Evolutionary conservation across 192 early-diverging fungal genomes (phyloP).

Genomic region (Backusella circina): DNA sequence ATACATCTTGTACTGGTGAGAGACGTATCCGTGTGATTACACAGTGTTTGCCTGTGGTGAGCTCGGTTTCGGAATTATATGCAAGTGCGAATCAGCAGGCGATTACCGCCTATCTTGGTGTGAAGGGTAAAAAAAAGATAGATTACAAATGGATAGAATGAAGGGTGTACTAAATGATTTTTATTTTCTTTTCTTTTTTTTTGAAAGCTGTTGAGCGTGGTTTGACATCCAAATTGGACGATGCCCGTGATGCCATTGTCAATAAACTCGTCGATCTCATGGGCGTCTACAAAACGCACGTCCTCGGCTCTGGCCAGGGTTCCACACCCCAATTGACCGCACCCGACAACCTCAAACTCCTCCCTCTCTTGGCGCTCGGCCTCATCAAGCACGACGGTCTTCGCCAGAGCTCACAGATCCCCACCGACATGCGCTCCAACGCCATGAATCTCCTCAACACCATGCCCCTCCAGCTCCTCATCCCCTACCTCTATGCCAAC

Average conservation of each 20-base stretch:
- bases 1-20: slow-evolving; percentile 87
- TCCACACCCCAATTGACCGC: slow-evolving; percentile 79
- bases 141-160: neutral
- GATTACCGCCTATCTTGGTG: slow-evolving; percentile 75
- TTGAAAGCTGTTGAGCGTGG: slow-evolving; percentile 84
- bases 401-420: slow-evolving; percentile 61
- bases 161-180: neutral
- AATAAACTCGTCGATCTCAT: slow-evolving; percentile 88
- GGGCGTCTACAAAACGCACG: slow-evolving; percentile 81
- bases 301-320: slow-evolving; percentile 64
- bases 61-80: slow-evolving; percentile 77
- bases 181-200: slow-evolving; percentile 11
- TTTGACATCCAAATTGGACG: slow-evolving; percentile 83
- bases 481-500: slow-evolving; percentile 69
- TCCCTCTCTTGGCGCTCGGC: slow-evolving; percentile 81
- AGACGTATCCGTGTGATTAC: slow-evolving; percentile 93
- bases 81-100: slow-evolving; percentile 81
- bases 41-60: slow-evolving; percentile 82
- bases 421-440: slow-evolving; percentile 77
- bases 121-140: slow-evolving; percentile 62
- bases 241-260: slow-evolving; percentile 88
- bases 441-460: slow-evolving; percentile 79
- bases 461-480: slow-evolving; percentile 72
- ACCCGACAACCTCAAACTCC: slow-evolving; percentile 80
- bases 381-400: slow-evolving; percentile 78